A percentile compares a stretch with the other conserved stretches of the same genome.
These are phyloP conservation scores for Aspergillus sp. DNA, from an alignment of 2,329 filamentous ascomycete genomes.

Conservation along the genomic window DNA sequence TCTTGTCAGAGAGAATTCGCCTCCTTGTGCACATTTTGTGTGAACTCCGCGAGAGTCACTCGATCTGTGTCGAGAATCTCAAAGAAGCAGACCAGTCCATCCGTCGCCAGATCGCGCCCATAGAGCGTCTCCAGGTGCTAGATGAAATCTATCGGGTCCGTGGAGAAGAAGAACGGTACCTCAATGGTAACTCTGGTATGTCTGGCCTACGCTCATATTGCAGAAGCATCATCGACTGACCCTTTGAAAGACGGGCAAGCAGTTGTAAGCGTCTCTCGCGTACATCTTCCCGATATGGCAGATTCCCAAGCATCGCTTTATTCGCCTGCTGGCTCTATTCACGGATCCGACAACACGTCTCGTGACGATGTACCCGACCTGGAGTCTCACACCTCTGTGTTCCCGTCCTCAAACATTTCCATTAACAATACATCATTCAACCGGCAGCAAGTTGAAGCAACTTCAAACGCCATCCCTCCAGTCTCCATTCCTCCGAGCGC, in stretches of 20 bases:
- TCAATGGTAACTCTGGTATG: conserved; percentile 31
- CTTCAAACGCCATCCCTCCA: conserved; percentile 1
- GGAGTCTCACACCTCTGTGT: conserved; percentile 24
- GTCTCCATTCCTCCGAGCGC: not conserved
- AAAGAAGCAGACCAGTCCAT: conserved; percentile 36
- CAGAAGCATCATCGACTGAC: not conserved
- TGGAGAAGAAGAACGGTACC: conserved; percentile 31
- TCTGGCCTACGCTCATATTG: not conserved
- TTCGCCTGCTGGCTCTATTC: conserved; percentile 13
- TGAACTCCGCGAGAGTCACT: conserved; percentile 33
- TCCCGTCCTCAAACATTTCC: conserved; percentile 16
- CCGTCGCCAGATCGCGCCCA: conserved; percentile 31
- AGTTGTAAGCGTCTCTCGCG: conserved; percentile 26
- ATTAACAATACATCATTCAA: not conserved
- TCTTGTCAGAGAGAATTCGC: conserved; percentile 25
- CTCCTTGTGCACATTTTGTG: conserved; percentile 37
- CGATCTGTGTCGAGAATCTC: conserved; percentile 33
- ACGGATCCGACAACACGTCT: conserved; percentile 14
- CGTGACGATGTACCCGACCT: conserved; percentile 18
- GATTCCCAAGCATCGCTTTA: conserved; percentile 17
- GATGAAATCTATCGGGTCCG: conserved; percentile 38
- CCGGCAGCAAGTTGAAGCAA: not conserved
- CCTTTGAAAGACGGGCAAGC: conserved; percentile 23
- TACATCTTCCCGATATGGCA: conserved; percentile 28
- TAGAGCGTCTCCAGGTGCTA: conserved; percentile 29